A percentile compares a stretch with the other conserved stretches of the same genome.
These are phyloP conservation scores for Dactylellina cionopaga DNA, from an alignment of 2,329 filamentous ascomycete genomes.

Conservation along the genomic window DNA sequence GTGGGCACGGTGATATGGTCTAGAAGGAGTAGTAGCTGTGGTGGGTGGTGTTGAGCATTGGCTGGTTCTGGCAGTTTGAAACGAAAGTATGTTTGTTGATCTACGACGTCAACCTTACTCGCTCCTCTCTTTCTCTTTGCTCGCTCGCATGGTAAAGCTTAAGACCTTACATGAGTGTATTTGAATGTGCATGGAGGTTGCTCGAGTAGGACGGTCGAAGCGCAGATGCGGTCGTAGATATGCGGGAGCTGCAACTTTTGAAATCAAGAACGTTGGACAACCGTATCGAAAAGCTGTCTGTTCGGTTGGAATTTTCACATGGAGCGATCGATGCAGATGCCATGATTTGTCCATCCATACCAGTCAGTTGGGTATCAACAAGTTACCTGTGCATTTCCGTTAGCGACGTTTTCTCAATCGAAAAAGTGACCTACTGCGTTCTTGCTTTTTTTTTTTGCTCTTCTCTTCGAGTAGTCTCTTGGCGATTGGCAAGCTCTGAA, in stretches of 20 bases:
- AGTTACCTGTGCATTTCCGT: neutral
- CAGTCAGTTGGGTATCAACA: neutral
- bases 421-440: too few species aligned
- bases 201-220: neutral
- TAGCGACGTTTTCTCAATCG: too few species aligned
- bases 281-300: neutral
- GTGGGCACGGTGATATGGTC: neutral
- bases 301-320: constrained; percentile 30
- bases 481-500: too few species aligned
- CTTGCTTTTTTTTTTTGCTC: too few species aligned
- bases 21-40: neutral
- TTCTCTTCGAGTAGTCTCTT: too few species aligned
- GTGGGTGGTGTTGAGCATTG: constrained; percentile 9
- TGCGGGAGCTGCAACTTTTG: neutral
- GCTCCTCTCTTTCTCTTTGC: neutral
- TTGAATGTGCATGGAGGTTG: neutral
- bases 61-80: constrained; percentile 47
- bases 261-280: neutral
- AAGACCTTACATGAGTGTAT: too few species aligned
- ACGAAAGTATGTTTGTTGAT: constrained; percentile 23
- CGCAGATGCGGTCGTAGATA: neutral
- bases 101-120: neutral
- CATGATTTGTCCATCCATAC: neutral
- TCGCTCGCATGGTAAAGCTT: neutral
- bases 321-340: constrained; percentile 2